A percentile compares a stretch with the other conserved stretches of the same genome.
These are phyloP conservation scores for Xylariales sp. DNA, from an alignment of 2,329 filamentous ascomycete genomes.

Conservation along the genomic window DNA sequence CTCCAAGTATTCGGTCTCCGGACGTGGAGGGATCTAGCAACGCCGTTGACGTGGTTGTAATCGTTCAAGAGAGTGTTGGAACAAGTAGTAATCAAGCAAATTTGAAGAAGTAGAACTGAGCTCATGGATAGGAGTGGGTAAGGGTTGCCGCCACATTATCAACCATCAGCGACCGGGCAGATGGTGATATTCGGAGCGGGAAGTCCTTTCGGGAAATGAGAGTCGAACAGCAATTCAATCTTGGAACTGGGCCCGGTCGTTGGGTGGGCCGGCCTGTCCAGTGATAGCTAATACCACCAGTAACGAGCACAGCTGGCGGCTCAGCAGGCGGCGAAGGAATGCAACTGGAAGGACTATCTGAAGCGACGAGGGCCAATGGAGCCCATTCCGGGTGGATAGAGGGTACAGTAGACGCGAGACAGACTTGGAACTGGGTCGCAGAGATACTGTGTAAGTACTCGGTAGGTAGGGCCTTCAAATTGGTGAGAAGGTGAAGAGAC, in stretches of 20 bases:
- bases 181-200: slow-evolving; percentile 24
- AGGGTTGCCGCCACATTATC: slow-evolving; percentile 19
- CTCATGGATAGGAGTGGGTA: slow-evolving; percentile 25
- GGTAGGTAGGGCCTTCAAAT: too few relatives aligned
- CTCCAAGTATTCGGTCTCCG: slow-evolving; percentile 20
- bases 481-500: too few relatives aligned
- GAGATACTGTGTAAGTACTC: too few relatives aligned
- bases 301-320: background rate
- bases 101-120: slow-evolving; percentile 24
- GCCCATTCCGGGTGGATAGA: slow-evolving; percentile 15
- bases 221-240: too few relatives aligned
- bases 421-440: too few relatives aligned
- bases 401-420: too few relatives aligned
- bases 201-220: slow-evolving; percentile 22
- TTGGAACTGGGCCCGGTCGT: background rate
- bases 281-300: slow-evolving; percentile 1
- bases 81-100: slow-evolving; percentile 24
- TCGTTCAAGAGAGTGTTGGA: slow-evolving; percentile 25
- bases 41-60: slow-evolving; percentile 20
- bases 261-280: slow-evolving; percentile 2
- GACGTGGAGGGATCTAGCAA: slow-evolving; percentile 22
- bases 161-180: slow-evolving; percentile 19
- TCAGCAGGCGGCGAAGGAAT: slow-evolving; percentile 4
- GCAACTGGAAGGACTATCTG: slow-evolving; percentile 9
- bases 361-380: slow-evolving; percentile 18